Percentiles rank a stretch among this genome's conserved stretches.
These are phyloP conservation scores for Eutypella sp. DNA, from an alignment of 2,329 filamentous ascomycete genomes.

Conservation along the genomic window DNA sequence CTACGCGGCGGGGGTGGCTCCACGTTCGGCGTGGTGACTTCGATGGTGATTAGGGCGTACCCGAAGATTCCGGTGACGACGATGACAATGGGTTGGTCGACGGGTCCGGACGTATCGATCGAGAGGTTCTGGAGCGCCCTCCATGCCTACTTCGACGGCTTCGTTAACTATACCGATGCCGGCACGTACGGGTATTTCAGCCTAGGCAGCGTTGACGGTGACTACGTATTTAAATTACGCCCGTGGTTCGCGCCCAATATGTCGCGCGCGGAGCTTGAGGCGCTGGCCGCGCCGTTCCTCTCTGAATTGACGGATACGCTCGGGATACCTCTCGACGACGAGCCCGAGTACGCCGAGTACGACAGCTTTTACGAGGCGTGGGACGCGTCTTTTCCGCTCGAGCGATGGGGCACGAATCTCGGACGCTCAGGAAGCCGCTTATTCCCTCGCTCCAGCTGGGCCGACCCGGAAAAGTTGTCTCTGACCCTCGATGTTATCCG, in stretches of 20 bases:
- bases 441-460: conserved; percentile 35
- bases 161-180: conserved; percentile 28
- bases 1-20: conserved; percentile 42
- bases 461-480: conserved; percentile 26
- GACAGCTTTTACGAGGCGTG: conserved; percentile 34
- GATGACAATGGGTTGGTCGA: conserved; percentile 21
- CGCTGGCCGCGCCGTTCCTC: conserved; percentile 27
- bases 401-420: conserved; percentile 25
- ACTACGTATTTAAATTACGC: conserved; percentile 22
- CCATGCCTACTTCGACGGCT: conserved; percentile 24
- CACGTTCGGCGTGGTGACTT: conserved; percentile 41
- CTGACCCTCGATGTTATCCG: conserved; percentile 30
- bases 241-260: conserved; percentile 29
- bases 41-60: conserved; percentile 31
- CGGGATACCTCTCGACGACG: conserved; percentile 28
- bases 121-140: conserved; percentile 27
- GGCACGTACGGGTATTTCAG: conserved; percentile 30
- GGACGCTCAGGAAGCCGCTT: conserved; percentile 33
- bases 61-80: conserved; percentile 28
- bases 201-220: conserved; percentile 15
- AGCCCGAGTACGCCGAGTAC: conserved; percentile 32
- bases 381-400: conserved; percentile 20
- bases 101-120: conserved; percentile 20
- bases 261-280: conserved; percentile 16
- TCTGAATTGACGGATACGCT: conserved; percentile 17